These are phyloP conservation scores for Hypoxylon trugodes DNA, from an alignment of 495 filamentous ascomycete species.

Conservation along the genomic window DNA sequence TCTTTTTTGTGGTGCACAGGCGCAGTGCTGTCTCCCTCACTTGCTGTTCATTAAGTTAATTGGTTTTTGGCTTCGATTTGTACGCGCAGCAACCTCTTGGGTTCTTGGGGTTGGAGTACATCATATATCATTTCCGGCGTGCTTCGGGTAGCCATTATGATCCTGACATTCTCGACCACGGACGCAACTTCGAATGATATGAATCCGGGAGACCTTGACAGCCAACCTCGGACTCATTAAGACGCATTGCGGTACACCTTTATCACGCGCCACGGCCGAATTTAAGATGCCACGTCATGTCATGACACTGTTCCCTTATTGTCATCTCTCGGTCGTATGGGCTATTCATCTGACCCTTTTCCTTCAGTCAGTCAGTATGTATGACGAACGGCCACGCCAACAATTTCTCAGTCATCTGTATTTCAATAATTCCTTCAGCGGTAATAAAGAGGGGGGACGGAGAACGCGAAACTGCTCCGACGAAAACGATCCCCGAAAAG, in stretches of 20 bases:
- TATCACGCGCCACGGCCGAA: slow-evolving; percentile 31
- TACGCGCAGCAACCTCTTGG: not conserved
- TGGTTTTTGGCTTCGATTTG: not conserved
- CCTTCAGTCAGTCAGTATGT: slow-evolving; percentile 23
- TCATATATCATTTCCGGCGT: not conserved
- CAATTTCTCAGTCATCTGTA: slow-evolving; percentile 24
- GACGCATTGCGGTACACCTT: slow-evolving; percentile 5
- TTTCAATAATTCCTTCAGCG: slow-evolving; percentile 25
- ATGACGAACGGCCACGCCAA: slow-evolving; percentile 23
- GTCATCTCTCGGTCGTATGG: slow-evolving; percentile 14
- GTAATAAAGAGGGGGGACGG: slow-evolving; percentile 11
- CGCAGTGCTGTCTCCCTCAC: slow-evolving; percentile 5
- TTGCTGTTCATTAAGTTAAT: slow-evolving; percentile 5
- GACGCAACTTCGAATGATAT: not conserved
- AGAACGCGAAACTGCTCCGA: not conserved
- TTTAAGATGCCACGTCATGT: slow-evolving; percentile 31
- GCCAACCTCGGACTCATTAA: not conserved
- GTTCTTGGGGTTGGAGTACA: not conserved
- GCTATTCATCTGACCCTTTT: slow-evolving; percentile 13
- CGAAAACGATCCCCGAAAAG: slow-evolving; percentile 7
- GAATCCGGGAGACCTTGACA: not conserved
- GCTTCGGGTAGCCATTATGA: not conserved
- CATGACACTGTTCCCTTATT: slow-evolving; percentile 27
- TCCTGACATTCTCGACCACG: not conserved
- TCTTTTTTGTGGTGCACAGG: slow-evolving; percentile 18